These are phyloP conservation scores for Alnus rubra DNA, from an alignment of 306 rosid species.

Conservation along the genomic window DNA sequence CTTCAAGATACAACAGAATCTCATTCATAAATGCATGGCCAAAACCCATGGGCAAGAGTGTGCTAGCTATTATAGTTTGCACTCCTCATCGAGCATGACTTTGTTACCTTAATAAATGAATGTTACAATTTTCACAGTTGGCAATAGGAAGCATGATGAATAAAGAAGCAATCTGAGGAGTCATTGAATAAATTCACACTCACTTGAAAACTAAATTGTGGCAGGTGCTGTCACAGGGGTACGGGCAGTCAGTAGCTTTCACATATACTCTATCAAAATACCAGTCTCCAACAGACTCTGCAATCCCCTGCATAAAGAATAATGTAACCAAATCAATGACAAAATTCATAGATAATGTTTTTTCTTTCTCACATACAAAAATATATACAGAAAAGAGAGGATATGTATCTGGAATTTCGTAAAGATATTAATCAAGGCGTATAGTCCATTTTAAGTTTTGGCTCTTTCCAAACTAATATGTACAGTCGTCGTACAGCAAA, in stretches of 20 bases:
- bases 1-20: constrained; percentile 17
- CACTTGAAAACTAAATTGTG: constrained; percentile 78
- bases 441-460: not conserved
- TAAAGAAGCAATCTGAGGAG: constrained; percentile 15
- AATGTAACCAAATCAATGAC: constrained; percentile 1
- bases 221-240: constrained; percentile 88
- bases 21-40: constrained; percentile 14
- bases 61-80: constrained; percentile 19
- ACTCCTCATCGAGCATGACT: constrained; percentile 10
- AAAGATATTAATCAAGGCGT: not conserved
- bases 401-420: constrained; percentile 3
- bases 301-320: constrained; percentile 61
- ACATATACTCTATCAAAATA: constrained; percentile 59
- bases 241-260: constrained; percentile 80
- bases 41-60: constrained; percentile 6
- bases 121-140: constrained; percentile 33
- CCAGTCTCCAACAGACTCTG: constrained; percentile 87
- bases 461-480: not conserved
- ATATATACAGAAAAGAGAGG: not conserved
- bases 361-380: constrained; percentile 8
- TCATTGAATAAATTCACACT: constrained; percentile 42
- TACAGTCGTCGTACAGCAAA: not conserved
- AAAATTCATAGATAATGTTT: not conserved
- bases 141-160: constrained; percentile 17
- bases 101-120: constrained; percentile 25